Evolutionary conservation across 371 early-diverging fungal species (phyloP).

Genomic region (Rhizomucor pusillus): DNA sequence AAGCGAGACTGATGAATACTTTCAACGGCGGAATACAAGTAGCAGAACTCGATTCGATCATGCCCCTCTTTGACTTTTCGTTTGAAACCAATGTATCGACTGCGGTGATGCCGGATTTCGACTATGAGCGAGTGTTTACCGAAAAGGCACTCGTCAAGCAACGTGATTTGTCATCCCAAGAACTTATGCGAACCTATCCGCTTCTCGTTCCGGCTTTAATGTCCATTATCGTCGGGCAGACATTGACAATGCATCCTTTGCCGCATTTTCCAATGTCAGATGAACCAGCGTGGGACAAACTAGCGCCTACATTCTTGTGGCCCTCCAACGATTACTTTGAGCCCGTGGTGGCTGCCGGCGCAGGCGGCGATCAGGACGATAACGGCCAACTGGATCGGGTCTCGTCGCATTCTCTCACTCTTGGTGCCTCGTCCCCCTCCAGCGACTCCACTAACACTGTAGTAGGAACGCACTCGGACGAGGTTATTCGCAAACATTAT

Average conservation of each 20-base stretch:
- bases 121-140: constrained; percentile 10
- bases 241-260: constrained; percentile 26
- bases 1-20: no score
- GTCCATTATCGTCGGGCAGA: constrained; percentile 27
- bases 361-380: no score
- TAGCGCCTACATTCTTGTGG: no score
- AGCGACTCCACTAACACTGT: no score
- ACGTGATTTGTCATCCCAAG: background rate
- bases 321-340: no score
- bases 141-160: constrained; percentile 1
- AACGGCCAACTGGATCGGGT: background rate
- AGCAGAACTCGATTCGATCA: no score
- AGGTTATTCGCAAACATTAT: constrained; percentile 7
- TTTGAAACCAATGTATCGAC: constrained; percentile 4
- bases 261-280: background rate
- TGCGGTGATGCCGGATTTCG: constrained; percentile 14
- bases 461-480: no score
- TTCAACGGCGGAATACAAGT: no score
- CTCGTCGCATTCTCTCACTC: background rate
- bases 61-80: constrained; percentile 8
- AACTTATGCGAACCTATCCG: constrained; percentile 12
- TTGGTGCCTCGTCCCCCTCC: no score
- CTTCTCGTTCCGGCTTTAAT: constrained; percentile 23
- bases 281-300: background rate
- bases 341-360: no score